These are phyloP conservation scores for Alternaria arborescens DNA, from an alignment of 2,329 filamentous ascomycete species.

Conservation along the genomic window DNA sequence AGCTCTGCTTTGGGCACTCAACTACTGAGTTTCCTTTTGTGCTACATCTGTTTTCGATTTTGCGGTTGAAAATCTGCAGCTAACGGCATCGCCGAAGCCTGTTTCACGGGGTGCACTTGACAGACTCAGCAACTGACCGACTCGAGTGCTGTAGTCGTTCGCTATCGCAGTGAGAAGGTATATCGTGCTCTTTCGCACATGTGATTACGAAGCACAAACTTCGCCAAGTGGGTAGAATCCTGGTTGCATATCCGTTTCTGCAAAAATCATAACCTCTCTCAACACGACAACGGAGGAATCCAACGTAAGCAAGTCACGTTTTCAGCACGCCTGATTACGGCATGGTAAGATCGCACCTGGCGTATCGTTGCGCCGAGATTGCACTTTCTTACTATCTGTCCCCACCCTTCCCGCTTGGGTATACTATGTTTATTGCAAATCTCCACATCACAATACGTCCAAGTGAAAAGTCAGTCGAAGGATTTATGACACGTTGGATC, in stretches of 20 bases:
- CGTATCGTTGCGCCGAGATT: neutral
- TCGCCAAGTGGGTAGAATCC: neutral
- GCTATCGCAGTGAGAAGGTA: neutral
- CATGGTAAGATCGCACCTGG: neutral
- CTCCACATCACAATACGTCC: neutral
- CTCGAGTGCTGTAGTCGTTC: neutral
- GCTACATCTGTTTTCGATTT: neutral
- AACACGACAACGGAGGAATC: neutral
- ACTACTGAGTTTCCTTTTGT: neutral
- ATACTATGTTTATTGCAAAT: neutral
- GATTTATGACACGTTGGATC: neutral
- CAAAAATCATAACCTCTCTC: neutral
- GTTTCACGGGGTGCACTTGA: neutral
- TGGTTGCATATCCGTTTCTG: neutral
- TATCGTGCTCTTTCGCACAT: neutral
- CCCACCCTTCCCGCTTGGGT: neutral
- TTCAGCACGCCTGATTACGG: neutral
- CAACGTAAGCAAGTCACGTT: constrained; percentile 10
- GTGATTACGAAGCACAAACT: neutral
- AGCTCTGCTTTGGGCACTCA: neutral
- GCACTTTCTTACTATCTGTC: neutral
- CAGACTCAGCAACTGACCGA: neutral
- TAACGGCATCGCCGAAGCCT: neutral
- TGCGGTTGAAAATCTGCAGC: neutral
- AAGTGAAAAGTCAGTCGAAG: neutral